phyloP scores from a whole-genome alignment of 371 early-diverging fungal species.

The Thermomucor indicae-seudaticae region DNA sequence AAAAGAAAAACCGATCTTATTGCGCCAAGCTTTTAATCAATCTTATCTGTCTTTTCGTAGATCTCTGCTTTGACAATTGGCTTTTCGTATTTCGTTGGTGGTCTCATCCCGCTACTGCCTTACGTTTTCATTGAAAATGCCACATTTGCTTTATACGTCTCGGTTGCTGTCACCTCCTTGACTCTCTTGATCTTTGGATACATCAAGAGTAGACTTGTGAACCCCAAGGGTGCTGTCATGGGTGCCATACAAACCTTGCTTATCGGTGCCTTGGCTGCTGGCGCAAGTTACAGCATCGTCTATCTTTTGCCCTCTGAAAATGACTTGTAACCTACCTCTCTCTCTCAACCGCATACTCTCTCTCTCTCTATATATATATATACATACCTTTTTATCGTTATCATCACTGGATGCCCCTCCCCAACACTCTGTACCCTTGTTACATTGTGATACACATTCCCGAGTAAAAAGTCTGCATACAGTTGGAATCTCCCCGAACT shows the following conservation, averaged over 20 bases:
- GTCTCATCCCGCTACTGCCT: conserved; percentile 67
- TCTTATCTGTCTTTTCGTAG: no score
- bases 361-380: not conserved
- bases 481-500: no score
- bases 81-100: conserved; percentile 64
- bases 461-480: no score
- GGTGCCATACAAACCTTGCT: conserved; percentile 58
- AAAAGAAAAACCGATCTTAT: no score
- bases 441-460: no score
- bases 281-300: conserved; percentile 43
- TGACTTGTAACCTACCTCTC: no score
- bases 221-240: conserved; percentile 41
- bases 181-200: conserved; percentile 65
- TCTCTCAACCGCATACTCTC: not conserved
- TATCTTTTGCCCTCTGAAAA: conserved; percentile 32
- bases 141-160: conserved; percentile 45
- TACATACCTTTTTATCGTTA: not conserved
- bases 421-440: no score
- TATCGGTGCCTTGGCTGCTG: conserved; percentile 65
- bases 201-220: conserved; percentile 52
- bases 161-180: conserved; percentile 52
- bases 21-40: no score
- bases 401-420: no score
- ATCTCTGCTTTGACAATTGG: conserved; percentile 68
- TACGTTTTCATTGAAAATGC: conserved; percentile 55